These are phyloP conservation scores for Leishmania amazonensis DNA, from an alignment of 208 protist species.

Conservation along the genomic window DNA sequence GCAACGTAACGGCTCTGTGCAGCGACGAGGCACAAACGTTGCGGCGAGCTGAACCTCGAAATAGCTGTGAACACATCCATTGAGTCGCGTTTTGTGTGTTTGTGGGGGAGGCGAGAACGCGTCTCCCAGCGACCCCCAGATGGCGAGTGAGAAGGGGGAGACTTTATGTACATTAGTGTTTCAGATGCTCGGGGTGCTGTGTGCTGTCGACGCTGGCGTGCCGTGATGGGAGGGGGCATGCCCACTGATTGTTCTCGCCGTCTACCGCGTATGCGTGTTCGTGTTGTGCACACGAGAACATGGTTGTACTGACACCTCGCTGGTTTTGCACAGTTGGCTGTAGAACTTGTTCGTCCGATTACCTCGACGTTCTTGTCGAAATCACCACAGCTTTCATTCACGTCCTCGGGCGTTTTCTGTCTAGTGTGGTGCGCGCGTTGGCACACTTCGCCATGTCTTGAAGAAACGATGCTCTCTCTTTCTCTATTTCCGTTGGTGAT, in stretches of 20 bases:
- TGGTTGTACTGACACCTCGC: not conserved
- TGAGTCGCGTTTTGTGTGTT: not conserved
- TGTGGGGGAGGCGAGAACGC: not conserved
- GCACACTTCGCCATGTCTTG: not conserved
- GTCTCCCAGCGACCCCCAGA: not conserved
- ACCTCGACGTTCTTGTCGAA: not conserved
- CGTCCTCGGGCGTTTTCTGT: not conserved
- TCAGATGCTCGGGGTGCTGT: not conserved
- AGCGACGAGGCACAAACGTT: not conserved
- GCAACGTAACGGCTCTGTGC: not conserved
- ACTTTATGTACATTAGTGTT: constrained; percentile 1
- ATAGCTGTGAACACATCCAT: not conserved
- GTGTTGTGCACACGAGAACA: not conserved
- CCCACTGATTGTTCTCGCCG: not conserved
- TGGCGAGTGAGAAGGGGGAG: not conserved
- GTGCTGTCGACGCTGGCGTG: too few species aligned
- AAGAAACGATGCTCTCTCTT: not conserved
- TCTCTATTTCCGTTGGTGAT: not conserved
- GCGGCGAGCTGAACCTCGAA: not conserved
- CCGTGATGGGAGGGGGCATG: not conserved
- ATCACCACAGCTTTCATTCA: not conserved
- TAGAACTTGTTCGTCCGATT: not conserved
- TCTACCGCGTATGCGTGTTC: not conserved
- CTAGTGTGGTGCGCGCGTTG: not conserved
- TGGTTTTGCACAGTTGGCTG: not conserved